Percentiles rank a stretch among this genome's conserved stretches.
These are phyloP conservation scores for Tilletia caries DNA, from an alignment of 1,284 basidiomycete genomes.

Conservation along the genomic window DNA sequence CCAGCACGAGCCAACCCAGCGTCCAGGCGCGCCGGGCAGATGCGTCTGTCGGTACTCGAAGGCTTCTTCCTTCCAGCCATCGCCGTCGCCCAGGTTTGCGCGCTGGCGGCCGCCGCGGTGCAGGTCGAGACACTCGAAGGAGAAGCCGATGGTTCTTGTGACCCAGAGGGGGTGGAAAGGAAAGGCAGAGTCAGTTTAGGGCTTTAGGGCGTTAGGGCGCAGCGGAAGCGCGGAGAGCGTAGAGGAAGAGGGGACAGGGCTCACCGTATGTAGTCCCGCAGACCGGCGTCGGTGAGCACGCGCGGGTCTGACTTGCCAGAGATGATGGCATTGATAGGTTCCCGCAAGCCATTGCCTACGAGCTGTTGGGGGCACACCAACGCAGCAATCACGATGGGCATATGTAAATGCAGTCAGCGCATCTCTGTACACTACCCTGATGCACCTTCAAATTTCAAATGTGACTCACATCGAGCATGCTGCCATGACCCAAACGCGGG, in stretches of 20 bases:
- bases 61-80: conserved; percentile 58
- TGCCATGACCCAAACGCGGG: conserved; percentile 33
- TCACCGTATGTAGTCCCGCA: conserved; percentile 73
- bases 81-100: conserved; percentile 80
- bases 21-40: conserved; percentile 46
- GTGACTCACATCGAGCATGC: conserved; percentile 43
- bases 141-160: conserved; percentile 61
- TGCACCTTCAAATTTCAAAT: too few relatives aligned
- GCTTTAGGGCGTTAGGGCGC: too few relatives aligned
- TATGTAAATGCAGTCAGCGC: conserved; percentile 24
- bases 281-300: conserved; percentile 70
- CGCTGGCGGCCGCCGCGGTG: conserved; percentile 68
- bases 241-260: conserved; percentile 33
- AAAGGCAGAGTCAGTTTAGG: too few relatives aligned
- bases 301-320: conserved; percentile 72
- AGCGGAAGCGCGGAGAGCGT: background rate
- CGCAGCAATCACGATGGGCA: background rate
- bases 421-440: too few relatives aligned
- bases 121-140: conserved; percentile 78
- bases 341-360: conserved; percentile 73
- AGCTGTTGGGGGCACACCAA: conserved; percentile 57
- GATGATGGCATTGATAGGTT: conserved; percentile 83
- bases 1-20: conserved; percentile 53
- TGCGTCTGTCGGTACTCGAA: conserved; percentile 52
- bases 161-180: conserved; percentile 37